Percentiles rank a stretch among this genome's conserved stretches.
Conservation (phyloP, 2,329 filamentous ascomycete species). For the Aspergillus sp. region DNA sequence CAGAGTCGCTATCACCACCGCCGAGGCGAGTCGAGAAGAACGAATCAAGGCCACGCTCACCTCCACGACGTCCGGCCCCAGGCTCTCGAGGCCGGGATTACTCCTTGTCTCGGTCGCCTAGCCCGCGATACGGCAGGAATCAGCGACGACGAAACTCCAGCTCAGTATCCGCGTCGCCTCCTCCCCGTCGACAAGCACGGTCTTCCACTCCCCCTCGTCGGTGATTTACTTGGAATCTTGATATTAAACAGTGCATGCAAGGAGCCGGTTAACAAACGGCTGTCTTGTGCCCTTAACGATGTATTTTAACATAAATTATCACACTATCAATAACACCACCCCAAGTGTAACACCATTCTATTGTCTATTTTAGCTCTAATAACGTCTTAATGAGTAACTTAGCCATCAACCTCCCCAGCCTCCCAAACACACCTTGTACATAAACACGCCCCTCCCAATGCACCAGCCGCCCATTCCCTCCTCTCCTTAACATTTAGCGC, state of each 20-base stretch:
- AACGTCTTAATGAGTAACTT: background rate
- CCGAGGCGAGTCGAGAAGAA: conserved; percentile 23
- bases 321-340: background rate
- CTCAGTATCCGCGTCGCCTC: conserved; percentile 23
- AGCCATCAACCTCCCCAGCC: conserved; percentile 33
- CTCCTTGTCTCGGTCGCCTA: conserved; percentile 27
- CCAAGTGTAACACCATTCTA: background rate
- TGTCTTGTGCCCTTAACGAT: background rate
- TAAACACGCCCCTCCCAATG: conserved; percentile 84
- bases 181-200: conserved; percentile 17
- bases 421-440: conserved; percentile 81
- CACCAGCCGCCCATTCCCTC: conserved; percentile 84
- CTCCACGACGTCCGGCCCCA: conserved; percentile 18
- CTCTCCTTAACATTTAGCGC: conserved; percentile 73
- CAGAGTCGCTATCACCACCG: conserved; percentile 31
- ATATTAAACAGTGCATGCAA: background rate
- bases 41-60: conserved; percentile 26
- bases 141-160: conserved; percentile 18
- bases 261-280: background rate
- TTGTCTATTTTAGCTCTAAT: background rate
- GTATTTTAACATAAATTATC: background rate
- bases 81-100: conserved; percentile 23
- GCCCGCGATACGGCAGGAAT: conserved; percentile 11
- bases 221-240: background rate
- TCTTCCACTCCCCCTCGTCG: conserved; percentile 22